phyloP scores from a whole-genome alignment of 2,329 filamentous ascomycete genomes.

The Lecanicillium sp. region DNA sequence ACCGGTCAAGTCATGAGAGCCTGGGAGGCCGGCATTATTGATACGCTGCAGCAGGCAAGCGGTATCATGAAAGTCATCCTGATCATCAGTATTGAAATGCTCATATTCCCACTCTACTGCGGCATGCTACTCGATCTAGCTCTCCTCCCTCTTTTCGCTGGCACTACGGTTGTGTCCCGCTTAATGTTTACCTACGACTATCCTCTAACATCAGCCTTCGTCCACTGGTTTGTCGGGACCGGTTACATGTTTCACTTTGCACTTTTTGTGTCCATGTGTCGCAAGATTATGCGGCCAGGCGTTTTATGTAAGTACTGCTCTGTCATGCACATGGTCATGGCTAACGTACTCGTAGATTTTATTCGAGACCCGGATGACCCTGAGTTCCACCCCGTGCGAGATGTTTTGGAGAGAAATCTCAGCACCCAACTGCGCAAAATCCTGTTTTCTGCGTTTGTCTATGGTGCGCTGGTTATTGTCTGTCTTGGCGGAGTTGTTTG shows the following conservation, averaged over 20 bases:
- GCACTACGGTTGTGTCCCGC: constrained; percentile 68
- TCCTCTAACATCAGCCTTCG: constrained; percentile 85
- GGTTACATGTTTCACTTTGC: constrained; percentile 99
- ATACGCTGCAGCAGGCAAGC: constrained; percentile 83
- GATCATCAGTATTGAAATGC: constrained; percentile 99
- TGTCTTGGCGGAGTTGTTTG: constrained; percentile 95
- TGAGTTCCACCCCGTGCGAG: constrained; percentile 93
- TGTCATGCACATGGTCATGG: too few relatives aligned
- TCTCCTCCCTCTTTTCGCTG: constrained; percentile 79
- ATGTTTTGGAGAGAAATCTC: constrained; percentile 89
- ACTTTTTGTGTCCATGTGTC: constrained; percentile 96
- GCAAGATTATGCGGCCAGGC: constrained; percentile 91
- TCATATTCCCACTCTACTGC: constrained; percentile 93
- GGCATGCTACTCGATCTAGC: constrained; percentile 84
- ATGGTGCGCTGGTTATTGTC: constrained; percentile 84
- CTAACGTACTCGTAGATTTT: constrained; percentile 47
- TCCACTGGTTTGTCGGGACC: constrained; percentile 98
- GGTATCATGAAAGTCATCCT: constrained; percentile 96
- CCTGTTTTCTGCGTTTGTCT: constrained; percentile 89
- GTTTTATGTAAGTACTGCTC: constrained; percentile 65
- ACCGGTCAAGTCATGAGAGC: constrained; percentile 46
- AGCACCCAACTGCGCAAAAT: constrained; percentile 94
- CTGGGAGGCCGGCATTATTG: constrained; percentile 71
- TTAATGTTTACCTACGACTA: constrained; percentile 70
- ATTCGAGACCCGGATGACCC: constrained; percentile 97